phyloP scores from a whole-genome alignment of 345 rosid species.

The Luvunga scandens region DNA sequence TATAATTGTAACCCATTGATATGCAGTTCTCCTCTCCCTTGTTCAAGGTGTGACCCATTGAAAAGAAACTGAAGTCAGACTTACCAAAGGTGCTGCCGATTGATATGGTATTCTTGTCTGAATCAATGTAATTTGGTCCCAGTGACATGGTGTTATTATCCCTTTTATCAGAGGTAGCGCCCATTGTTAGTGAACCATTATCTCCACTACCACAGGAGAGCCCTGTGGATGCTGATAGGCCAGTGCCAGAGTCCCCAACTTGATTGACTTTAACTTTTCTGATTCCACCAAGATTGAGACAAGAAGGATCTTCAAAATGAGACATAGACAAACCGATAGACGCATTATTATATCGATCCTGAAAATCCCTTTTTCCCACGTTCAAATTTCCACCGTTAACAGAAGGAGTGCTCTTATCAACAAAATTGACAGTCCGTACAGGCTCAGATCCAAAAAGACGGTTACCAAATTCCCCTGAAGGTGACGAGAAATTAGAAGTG shows the following conservation, averaged over 20 bases:
- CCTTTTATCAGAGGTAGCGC: constrained; percentile 26
- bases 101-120: constrained; percentile 24
- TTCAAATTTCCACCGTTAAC: constrained; percentile 33
- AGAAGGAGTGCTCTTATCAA: constrained; percentile 39
- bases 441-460: constrained; percentile 44
- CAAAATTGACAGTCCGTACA: constrained; percentile 29
- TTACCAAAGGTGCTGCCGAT: constrained; percentile 25
- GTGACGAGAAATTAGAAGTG: constrained; percentile 36
- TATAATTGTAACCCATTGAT: constrained; percentile 33
- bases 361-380: constrained; percentile 38
- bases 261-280: constrained; percentile 55
- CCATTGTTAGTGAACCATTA: constrained; percentile 23
- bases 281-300: constrained; percentile 45
- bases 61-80: constrained; percentile 26
- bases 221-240: constrained; percentile 30
- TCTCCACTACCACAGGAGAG: constrained; percentile 29
- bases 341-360: constrained; percentile 37
- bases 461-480: constrained; percentile 43
- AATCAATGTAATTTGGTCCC: constrained; percentile 20
- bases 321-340: constrained; percentile 43
- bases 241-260: constrained; percentile 37
- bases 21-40: constrained; percentile 31
- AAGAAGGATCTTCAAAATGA: constrained; percentile 39
- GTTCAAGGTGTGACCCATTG: constrained; percentile 28
- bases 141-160: constrained; percentile 22